phyloP scores from a whole-genome alignment of 2,329 filamentous ascomycete species.

The Talaromyces sp. region DNA sequence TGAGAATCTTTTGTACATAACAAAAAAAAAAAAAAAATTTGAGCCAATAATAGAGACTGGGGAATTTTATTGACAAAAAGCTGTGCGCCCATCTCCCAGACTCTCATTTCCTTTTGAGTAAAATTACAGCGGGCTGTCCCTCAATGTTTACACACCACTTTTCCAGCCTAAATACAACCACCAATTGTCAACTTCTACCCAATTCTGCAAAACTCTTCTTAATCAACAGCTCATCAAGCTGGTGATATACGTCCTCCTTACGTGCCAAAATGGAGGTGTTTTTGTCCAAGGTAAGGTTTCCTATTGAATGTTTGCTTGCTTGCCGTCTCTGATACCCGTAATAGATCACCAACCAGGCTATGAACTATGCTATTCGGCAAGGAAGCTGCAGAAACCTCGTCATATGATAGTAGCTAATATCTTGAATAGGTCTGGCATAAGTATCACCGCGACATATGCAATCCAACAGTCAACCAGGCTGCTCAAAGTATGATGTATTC shows the following conservation, averaged over 20 bases:
- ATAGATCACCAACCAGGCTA: conserved; percentile 69
- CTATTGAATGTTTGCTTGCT: background rate
- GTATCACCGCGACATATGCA: conserved; percentile 81
- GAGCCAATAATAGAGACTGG: background rate
- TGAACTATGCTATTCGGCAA: conserved; percentile 82
- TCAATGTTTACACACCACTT: background rate
- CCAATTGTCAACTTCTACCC: too few relatives aligned
- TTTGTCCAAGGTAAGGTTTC: conserved; percentile 53
- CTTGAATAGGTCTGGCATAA: conserved; percentile 55
- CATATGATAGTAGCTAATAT: too few relatives aligned
- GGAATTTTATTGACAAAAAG: too few relatives aligned
- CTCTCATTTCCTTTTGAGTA: background rate
- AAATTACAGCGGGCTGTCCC: background rate
- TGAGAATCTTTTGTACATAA: background rate
- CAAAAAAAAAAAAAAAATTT: too few relatives aligned
- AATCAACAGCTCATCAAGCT: background rate
- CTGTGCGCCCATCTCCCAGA: background rate
- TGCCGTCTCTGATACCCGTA: background rate
- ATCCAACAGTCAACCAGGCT: conserved; percentile 75
- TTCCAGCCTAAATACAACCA: background rate
- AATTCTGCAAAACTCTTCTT: background rate
- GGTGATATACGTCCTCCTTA: background rate
- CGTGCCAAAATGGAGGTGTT: conserved; percentile 65
- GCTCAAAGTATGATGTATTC: conserved; percentile 53
- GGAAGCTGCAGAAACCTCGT: background rate